Conservation (phyloP, 257 asterid species). For the Catharanthus roseus region DNA sequence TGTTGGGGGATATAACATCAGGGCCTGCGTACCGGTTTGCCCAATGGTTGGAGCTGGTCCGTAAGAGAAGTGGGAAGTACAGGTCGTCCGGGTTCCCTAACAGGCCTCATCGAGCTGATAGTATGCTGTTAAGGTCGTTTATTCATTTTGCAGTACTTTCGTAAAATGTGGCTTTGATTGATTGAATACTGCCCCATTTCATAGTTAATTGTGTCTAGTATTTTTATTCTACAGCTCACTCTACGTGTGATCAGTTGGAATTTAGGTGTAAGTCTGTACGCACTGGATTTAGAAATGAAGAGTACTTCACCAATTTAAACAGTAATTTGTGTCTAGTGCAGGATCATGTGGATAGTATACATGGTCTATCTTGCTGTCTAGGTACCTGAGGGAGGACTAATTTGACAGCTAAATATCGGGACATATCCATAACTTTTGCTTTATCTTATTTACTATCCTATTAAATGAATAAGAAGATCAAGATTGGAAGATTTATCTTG, state of each 20-base stretch:
- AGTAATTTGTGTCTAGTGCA: background rate
- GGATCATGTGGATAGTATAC: background rate
- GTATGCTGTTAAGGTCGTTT: constrained; percentile 68
- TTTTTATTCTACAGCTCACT: background rate
- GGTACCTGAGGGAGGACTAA: background rate
- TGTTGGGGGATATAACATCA: constrained; percentile 94
- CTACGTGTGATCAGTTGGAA: background rate
- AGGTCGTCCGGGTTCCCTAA: constrained; percentile 90
- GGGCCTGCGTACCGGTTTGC: constrained; percentile 90
- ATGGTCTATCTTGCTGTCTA: background rate
- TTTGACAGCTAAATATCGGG: background rate
- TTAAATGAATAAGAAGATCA: background rate
- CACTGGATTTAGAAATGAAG: too few species aligned
- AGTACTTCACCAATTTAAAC: background rate
- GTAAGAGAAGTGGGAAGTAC: constrained; percentile 78
- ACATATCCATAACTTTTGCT: background rate
- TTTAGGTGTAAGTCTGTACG: background rate
- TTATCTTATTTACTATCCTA: background rate
- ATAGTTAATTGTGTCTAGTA: background rate
- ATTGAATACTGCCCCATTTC: background rate
- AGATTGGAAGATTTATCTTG: background rate
- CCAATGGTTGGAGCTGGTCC: constrained; percentile 98
- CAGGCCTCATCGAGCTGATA: constrained; percentile 47
- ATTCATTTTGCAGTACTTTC: background rate
- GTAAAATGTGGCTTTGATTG: background rate